Base-by-base conservation (phyloP, 371 early-diverging fungal genomes). In the Mucor sp. region DNA sequence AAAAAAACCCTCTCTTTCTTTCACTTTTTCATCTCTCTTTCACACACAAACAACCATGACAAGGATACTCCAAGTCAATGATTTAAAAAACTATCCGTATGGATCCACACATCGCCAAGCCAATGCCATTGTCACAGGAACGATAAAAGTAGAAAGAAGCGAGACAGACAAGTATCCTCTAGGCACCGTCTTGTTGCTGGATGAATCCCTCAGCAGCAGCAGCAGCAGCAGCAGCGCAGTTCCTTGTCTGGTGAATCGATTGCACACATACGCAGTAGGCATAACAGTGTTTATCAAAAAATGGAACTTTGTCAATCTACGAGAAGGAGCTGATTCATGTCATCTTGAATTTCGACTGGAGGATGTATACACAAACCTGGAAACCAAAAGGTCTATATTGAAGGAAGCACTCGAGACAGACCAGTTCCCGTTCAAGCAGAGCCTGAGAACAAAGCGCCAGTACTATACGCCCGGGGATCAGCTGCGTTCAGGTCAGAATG, bases 261-360 rank as follows among this genome's bases (percentile, higher is more conserved):
- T 66, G 14, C 57, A 41, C 43, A 56, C 66, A 32, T n/a, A 61
- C n/a, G 15, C 65, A 2, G 7, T 37, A 1, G 25, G 63, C 5
- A 19, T 14, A 1, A 14, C 17, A 2, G 66, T 69, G 1, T 6
- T 17, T 1, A 69, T 75, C 58, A 48, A 28, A 23, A 37, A 14
- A 15, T 75, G 76, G 76, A 62, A 62, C 28, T 63, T 41, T 27
- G 57, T 74, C 48, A 61, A 41, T 3, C 15, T 62, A 17, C 9
- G 37, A 8, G 48, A 62, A 12, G 33, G 19, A 3, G 28, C 15
- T 4, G n/a, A 35, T 21, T 25, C 58, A 23, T 23, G 19, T n/a
- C 57, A 57, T 12, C 19, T 72, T 0, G 75, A 75, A 56, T 69
- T 71, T 33, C 9, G 11, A 6, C 5, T 68, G 14, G 25, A 43